phyloP scores from a whole-genome alignment of 768 basidiomycete genomes.

The Panaeolus cyanescens region DNA sequence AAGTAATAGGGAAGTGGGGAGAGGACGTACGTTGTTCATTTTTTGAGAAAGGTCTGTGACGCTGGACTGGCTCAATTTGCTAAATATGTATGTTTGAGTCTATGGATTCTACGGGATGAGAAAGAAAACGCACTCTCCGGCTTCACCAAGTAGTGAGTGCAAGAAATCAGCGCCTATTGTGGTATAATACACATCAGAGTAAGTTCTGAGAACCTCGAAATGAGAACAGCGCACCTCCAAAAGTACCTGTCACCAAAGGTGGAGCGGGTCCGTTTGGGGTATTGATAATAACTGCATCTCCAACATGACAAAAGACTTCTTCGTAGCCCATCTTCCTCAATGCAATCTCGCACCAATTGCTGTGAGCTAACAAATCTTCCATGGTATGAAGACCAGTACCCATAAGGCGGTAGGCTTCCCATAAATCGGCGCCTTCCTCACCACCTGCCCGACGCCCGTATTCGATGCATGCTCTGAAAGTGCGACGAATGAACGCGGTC shows the following conservation, averaged over 20 bases:
- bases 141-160: conserved; percentile 64
- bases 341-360: conserved; percentile 77
- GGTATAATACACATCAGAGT: not conserved
- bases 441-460: conserved; percentile 58
- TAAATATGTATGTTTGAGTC: conserved; percentile 18
- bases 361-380: conserved; percentile 78
- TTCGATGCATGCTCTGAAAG: conserved; percentile 65
- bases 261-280: conserved; percentile 57
- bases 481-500: conserved; percentile 63
- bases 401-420: conserved; percentile 69
- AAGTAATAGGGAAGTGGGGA: not conserved
- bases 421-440: conserved; percentile 54
- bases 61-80: conserved; percentile 58
- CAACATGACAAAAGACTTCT: conserved; percentile 82
- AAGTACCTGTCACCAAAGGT: conserved; percentile 68
- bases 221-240: conserved; percentile 40
- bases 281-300: conserved; percentile 51
- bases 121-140: conserved; percentile 50
- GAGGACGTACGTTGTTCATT: conserved; percentile 38
- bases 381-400: conserved; percentile 68
- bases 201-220: not conserved
- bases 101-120: not conserved
- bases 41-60: conserved; percentile 57
- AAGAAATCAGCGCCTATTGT: conserved; percentile 61
- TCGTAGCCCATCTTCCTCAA: conserved; percentile 67